Conservation (phyloP, 176 grass and related monocot species). For the Luzula sylvatica region DNA sequence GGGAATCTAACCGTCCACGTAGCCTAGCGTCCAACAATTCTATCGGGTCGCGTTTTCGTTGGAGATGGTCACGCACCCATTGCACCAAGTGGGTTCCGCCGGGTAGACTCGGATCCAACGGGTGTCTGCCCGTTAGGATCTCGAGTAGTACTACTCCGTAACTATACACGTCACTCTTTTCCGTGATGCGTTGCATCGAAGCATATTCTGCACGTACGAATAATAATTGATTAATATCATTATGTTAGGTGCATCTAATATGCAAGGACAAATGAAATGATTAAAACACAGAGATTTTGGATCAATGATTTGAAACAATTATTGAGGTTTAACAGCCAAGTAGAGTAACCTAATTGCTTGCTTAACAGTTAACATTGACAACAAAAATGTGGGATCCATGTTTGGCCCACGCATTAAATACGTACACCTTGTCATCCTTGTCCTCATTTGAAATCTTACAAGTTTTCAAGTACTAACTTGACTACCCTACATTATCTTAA, state of each 20-base stretch:
- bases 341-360: background rate
- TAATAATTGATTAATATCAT: slow-evolving; percentile 2
- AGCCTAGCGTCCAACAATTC: slow-evolving; percentile 67
- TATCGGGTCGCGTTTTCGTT: slow-evolving; percentile 26
- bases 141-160: slow-evolving; percentile 83
- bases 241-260: background rate
- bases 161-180: slow-evolving; percentile 92
- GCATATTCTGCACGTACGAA: slow-evolving; percentile 49
- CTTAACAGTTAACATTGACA: background rate
- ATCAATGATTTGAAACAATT: slow-evolving; percentile 22
- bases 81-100: slow-evolving; percentile 63
- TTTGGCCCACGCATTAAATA: slow-evolving; percentile 9
- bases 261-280: slow-evolving; percentile 18
- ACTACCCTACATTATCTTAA: background rate
- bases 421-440: slow-evolving; percentile 4
- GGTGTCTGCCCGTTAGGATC: slow-evolving; percentile 60
- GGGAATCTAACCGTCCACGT: slow-evolving; percentile 42
- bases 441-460: background rate
- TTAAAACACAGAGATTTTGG: slow-evolving; percentile 10
- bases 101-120: slow-evolving; percentile 62
- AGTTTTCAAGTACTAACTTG: slow-evolving; percentile 6
- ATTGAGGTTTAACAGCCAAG: background rate
- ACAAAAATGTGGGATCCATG: background rate
- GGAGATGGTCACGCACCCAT: slow-evolving; percentile 76
- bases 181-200: slow-evolving; percentile 71